Conservation (phyloP, 306 rosid species). For the Sechiopsis laciniata region DNA sequence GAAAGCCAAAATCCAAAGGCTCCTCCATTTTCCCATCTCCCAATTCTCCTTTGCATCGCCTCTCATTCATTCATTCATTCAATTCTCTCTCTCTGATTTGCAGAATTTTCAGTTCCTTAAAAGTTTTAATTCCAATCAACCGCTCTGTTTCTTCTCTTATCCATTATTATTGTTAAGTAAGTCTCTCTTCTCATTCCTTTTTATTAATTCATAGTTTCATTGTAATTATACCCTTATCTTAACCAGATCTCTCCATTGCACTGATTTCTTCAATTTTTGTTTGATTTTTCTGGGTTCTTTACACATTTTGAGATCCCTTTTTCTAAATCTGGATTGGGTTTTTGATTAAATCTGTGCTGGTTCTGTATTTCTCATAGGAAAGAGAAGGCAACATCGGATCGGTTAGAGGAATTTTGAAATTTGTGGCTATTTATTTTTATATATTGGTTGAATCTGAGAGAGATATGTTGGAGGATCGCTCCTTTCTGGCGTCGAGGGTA, state of each 20-base stretch:
- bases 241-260: slow-evolving; percentile 27
- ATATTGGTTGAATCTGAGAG: slow-evolving; percentile 27
- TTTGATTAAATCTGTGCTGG: slow-evolving; percentile 36
- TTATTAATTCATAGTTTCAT: neutral
- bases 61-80: slow-evolving; percentile 18
- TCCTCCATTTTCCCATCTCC: slow-evolving; percentile 34
- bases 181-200: slow-evolving; percentile 30
- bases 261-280: no score
- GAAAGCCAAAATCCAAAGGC: slow-evolving; percentile 41
- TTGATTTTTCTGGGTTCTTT: neutral
- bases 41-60: slow-evolving; percentile 17
- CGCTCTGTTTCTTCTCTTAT: slow-evolving; percentile 49
- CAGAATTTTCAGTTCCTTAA: slow-evolving; percentile 33
- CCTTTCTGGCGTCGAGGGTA: slow-evolving; percentile 56
- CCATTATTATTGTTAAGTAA: slow-evolving; percentile 49
- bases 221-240: slow-evolving; percentile 3
- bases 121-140: slow-evolving; percentile 35
- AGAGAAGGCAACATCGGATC: slow-evolving; percentile 33
- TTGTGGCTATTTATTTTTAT: neutral
- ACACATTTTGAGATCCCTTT: slow-evolving; percentile 10
- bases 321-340: slow-evolving; percentile 16
- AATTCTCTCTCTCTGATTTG: slow-evolving; percentile 44
- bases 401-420: slow-evolving; percentile 24
- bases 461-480: slow-evolving; percentile 89
- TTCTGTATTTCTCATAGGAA: slow-evolving; percentile 25